Percentiles rank a stretch among this genome's conserved stretches.
Conservation (phyloP, 1,139 yeast genomes). For the Suhomyces chickasaworum region DNA sequence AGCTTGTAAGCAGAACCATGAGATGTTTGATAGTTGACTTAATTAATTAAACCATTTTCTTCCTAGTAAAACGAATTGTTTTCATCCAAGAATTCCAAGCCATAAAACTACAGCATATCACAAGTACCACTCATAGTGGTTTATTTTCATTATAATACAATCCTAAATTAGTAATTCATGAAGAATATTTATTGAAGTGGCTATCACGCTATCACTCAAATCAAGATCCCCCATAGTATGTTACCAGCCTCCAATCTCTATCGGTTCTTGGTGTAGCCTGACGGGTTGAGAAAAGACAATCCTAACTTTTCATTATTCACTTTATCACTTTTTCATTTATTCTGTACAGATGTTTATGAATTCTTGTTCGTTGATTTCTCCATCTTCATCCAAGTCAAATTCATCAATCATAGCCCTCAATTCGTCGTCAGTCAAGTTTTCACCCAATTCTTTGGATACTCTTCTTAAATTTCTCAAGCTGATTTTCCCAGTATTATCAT, state of each 20-base stretch:
- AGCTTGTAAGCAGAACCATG: no score
- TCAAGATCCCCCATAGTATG: no score
- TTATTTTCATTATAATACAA: neutral
- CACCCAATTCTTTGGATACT: slow-evolving; percentile 92
- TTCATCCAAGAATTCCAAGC: no score
- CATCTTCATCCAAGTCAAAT: slow-evolving; percentile 95
- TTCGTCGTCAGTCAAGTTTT: slow-evolving; percentile 89
- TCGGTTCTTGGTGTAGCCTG: neutral
- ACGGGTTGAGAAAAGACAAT: no score
- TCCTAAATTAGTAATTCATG: neutral
- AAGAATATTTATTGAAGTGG: neutral
- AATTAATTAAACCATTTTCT: no score
- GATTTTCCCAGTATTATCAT: slow-evolving; percentile 85
- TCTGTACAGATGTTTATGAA: slow-evolving; percentile 89
- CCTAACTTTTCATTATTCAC: no score
- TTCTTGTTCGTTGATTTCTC: slow-evolving; percentile 91
- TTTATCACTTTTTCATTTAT: no score
- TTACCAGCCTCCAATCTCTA: neutral
- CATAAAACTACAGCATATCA: neutral
- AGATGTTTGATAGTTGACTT: neutral
- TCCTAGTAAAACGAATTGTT: neutral
- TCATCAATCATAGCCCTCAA: slow-evolving; percentile 96
- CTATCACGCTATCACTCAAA: no score
- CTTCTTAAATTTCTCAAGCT: slow-evolving; percentile 79
- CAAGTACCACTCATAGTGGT: neutral